A percentile compares a stretch with the other conserved stretches of the same genome.
Evolutionary conservation across 75 land plant species (phyloP).

Genomic region (Larix kaempferi): DNA sequence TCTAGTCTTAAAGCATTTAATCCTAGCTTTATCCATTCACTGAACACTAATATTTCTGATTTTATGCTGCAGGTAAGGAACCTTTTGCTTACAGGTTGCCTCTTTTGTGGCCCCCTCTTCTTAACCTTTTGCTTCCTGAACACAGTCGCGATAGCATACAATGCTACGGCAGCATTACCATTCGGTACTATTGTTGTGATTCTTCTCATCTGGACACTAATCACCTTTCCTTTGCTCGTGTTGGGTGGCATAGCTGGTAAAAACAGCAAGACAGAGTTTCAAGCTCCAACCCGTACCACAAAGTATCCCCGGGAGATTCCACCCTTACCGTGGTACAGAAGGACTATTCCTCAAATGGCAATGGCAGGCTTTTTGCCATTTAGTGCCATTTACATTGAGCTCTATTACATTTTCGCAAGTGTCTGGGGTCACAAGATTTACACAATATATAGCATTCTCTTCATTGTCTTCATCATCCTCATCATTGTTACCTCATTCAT

Average conservation of each 20-base stretch:
- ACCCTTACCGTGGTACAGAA: conserved; percentile 60
- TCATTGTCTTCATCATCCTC: conserved; percentile 75
- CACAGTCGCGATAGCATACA: conserved; percentile 64
- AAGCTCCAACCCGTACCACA: conserved; percentile 72
- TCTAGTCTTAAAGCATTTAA: neutral
- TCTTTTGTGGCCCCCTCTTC: conserved; percentile 78
- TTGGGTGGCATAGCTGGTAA: conserved; percentile 82
- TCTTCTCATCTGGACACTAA: conserved; percentile 61
- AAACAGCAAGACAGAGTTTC: conserved; percentile 63
- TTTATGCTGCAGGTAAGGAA: conserved; percentile 44
- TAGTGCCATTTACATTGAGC: conserved; percentile 79
- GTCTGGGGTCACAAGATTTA: conserved; percentile 79
- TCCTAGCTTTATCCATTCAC: neutral
- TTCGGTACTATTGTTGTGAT: conserved; percentile 71
- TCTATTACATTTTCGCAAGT: conserved; percentile 78
- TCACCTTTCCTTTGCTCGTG: conserved; percentile 64
- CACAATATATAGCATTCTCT: conserved; percentile 71
- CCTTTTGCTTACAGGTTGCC: conserved; percentile 48
- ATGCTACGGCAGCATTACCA: conserved; percentile 69
- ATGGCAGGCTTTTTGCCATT: conserved; percentile 80
- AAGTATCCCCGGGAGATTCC: conserved; percentile 78
- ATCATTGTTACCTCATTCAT: conserved; percentile 75
- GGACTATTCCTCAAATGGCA: conserved; percentile 66
- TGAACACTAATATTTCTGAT: neutral
- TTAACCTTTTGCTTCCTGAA: conserved; percentile 66